Evolutionary conservation across 1,284 basidiomycete genomes (phyloP).

Genomic region (Melampsora americana): DNA sequence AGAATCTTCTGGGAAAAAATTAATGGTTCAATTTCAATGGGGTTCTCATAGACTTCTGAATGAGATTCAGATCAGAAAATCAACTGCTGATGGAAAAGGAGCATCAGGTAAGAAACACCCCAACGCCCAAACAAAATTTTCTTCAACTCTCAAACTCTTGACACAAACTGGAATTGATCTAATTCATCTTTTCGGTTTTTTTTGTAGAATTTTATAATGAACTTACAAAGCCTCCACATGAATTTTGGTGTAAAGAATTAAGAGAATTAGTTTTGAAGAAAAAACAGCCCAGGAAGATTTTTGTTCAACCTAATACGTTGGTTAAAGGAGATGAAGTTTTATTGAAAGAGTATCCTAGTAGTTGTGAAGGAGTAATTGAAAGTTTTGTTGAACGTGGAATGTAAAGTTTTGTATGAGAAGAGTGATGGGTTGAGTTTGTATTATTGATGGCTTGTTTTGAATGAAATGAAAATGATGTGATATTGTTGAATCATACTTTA

Average conservation of each 20-base stretch:
- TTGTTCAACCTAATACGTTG: slow-evolving; percentile 72
- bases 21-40: too few species aligned
- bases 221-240: slow-evolving; percentile 65
- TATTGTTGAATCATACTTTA: too few species aligned
- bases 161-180: too few species aligned
- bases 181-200: not conserved
- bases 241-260: slow-evolving; percentile 70
- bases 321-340: slow-evolving; percentile 64
- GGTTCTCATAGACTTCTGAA: slow-evolving; percentile 60
- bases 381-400: slow-evolving; percentile 69
- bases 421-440: too few species aligned
- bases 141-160: not conserved
- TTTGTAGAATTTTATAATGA: slow-evolving; percentile 65
- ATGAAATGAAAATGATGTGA: too few species aligned
- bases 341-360: slow-evolving; percentile 72
- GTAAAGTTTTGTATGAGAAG: slow-evolving; percentile 51
- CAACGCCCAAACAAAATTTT: not conserved
- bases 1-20: too few species aligned
- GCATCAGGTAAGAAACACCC: slow-evolving; percentile 55
- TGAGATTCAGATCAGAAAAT: slow-evolving; percentile 74
- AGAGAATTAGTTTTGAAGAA: slow-evolving; percentile 71
- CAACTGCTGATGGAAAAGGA: slow-evolving; percentile 72
- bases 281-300: slow-evolving; percentile 76
- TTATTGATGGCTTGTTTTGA: too few species aligned
- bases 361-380: slow-evolving; percentile 67